phyloP scores from a whole-genome alignment of 768 basidiomycete species.

The Daedaleopsis sinensis region DNA sequence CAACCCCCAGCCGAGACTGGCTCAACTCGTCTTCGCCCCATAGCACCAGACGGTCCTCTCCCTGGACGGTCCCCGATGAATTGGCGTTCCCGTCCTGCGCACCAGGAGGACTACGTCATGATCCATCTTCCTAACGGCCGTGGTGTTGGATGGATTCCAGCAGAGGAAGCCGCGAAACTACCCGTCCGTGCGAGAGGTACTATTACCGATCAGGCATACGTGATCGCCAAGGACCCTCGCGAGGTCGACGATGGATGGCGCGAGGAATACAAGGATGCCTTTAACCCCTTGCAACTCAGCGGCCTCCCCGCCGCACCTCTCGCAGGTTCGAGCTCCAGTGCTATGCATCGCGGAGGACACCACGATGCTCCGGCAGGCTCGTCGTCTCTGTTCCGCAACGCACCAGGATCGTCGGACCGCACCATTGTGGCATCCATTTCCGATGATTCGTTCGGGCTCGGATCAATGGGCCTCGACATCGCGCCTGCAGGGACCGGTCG shows the following conservation, averaged over 20 bases:
- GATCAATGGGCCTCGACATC: background rate
- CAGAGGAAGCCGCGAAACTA: conserved; percentile 6
- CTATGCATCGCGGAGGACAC: background rate
- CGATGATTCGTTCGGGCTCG: background rate
- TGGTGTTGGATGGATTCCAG: conserved; percentile 5
- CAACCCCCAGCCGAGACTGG: background rate
- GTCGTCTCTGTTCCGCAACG: conserved; percentile 1
- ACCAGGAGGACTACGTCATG: conserved; percentile 1
- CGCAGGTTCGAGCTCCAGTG: conserved; percentile 10
- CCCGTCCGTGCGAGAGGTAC: conserved; percentile 8
- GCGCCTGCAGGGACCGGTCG: background rate
- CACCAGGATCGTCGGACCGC: background rate
- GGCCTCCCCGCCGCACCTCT: conserved; percentile 3
- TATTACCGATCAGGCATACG: conserved; percentile 6
- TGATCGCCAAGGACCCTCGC: conserved; percentile 14
- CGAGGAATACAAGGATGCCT: conserved; percentile 5
- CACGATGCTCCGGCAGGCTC: conserved; percentile 1
- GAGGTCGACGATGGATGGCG: conserved; percentile 13
- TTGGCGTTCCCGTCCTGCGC: conserved; percentile 8
- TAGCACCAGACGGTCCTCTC: background rate
- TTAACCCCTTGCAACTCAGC: conserved; percentile 25
- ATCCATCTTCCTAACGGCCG: background rate
- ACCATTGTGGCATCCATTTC: background rate
- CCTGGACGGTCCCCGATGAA: background rate
- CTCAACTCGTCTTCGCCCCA: conserved; percentile 1